phyloP scores from a whole-genome alignment of 768 basidiomycete genomes.

The Psilocybe cyanescens region DNA sequence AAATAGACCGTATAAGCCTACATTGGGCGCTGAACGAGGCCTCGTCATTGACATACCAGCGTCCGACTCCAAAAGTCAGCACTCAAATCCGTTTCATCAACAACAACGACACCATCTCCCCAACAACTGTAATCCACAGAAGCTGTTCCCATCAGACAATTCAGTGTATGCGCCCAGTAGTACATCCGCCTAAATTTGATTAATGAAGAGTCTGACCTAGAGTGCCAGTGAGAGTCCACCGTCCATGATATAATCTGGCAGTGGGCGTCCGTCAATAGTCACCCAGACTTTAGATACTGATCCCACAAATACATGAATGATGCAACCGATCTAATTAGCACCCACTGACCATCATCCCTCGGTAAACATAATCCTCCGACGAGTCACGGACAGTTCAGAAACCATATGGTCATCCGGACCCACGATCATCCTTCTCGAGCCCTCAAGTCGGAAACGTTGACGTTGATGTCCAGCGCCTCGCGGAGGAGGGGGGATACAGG shows the following conservation, averaged over 20 bases:
- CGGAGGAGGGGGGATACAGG: constrained; percentile 1
- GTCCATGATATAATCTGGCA: neutral
- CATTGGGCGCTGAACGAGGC: neutral
- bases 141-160: neutral
- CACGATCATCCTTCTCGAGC: too few species aligned
- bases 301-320: too few species aligned
- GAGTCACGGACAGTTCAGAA: neutral
- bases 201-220: neutral
- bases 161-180: neutral
- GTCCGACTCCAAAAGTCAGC: too few species aligned
- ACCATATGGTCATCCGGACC: neutral
- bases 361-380: constrained; percentile 1
- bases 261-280: too few species aligned
- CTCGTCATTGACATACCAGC: too few species aligned
- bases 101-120: neutral
- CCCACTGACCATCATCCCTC: too few species aligned
- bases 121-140: neutral
- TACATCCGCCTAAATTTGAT: neutral
- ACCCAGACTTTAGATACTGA: too few species aligned
- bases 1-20: neutral
- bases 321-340: too few species aligned
- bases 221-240: too few species aligned
- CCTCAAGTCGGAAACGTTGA: neutral
- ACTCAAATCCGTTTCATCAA: neutral
- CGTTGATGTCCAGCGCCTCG: neutral